These are phyloP conservation scores for Aureobasidium sp. DNA, from an alignment of 2,329 filamentous ascomycete genomes.

Conservation along the genomic window DNA sequence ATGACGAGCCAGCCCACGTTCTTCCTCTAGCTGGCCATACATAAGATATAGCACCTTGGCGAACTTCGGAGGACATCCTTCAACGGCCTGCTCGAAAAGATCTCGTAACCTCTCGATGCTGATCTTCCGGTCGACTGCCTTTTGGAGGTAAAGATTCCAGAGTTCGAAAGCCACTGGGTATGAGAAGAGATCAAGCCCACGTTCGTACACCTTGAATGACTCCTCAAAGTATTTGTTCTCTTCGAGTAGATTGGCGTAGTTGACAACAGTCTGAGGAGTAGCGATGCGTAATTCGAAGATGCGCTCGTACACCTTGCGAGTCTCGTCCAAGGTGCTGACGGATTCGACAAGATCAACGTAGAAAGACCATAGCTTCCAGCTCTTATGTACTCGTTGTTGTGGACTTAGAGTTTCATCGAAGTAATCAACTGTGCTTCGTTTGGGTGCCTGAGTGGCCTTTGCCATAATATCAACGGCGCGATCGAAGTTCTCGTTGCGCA, in stretches of 20 bases:
- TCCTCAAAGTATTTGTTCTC: constrained; percentile 95
- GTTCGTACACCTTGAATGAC: constrained; percentile 94
- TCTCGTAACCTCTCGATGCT: constrained; percentile 89
- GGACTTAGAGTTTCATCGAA: constrained; percentile 92
- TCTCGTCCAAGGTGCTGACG: constrained; percentile 83
- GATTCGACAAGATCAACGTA: constrained; percentile 97
- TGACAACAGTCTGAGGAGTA: constrained; percentile 96
- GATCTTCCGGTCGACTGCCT: constrained; percentile 93
- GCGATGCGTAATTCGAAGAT: constrained; percentile 98
- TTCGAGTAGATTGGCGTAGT: constrained; percentile 92
- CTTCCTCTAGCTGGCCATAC: constrained; percentile 96
- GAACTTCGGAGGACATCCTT: constrained; percentile 90
- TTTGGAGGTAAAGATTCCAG: constrained; percentile 97
- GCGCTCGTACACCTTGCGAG: constrained; percentile 86
- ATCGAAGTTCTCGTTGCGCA: constrained; percentile 93
- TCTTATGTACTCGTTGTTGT: constrained; percentile 96
- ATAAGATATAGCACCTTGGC: constrained; percentile 94
- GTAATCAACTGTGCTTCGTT: constrained; percentile 96
- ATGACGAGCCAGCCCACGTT: constrained; percentile 84
- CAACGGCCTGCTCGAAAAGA: constrained; percentile 92
- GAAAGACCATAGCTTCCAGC: constrained; percentile 99
- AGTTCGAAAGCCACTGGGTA: constrained; percentile 97
- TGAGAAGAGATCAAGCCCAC: constrained; percentile 93
- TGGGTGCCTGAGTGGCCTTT: constrained; percentile 93
- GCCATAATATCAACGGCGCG: constrained; percentile 92